phyloP scores from a whole-genome alignment of 805 yeast genomes.

The Wickerhamomyces ciferrii region DNA sequence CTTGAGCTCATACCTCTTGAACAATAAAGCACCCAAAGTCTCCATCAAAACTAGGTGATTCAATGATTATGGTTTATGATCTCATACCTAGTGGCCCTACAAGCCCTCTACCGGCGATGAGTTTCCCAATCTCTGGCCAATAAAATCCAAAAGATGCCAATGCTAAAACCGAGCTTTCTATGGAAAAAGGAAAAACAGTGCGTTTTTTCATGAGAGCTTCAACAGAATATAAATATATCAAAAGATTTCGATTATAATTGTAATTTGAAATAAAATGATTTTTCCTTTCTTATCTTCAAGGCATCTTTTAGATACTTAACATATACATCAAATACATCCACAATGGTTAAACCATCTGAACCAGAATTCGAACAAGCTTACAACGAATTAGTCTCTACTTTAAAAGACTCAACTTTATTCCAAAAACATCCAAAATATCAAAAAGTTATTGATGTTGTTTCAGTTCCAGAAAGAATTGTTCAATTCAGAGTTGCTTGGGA shows the following conservation, averaged over 20 bases:
- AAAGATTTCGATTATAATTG: neutral
- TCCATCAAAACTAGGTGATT: too few species aligned
- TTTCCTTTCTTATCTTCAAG: neutral
- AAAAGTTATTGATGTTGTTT: conserved; percentile 82
- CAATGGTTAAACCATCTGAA: conserved; percentile 82
- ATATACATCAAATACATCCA: conserved; percentile 7
- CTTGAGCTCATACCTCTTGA: too few species aligned
- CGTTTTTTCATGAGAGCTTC: neutral
- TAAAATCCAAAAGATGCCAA: conserved; percentile 1
- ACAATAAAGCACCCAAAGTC: too few species aligned
- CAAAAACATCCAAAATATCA: conserved; percentile 84
- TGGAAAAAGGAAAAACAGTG: neutral
- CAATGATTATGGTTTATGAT: too few species aligned
- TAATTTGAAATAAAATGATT: neutral
- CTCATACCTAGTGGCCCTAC: neutral
- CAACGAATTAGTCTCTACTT: conserved; percentile 84
- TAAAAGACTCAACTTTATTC: conserved; percentile 89
- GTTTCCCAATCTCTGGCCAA: conserved; percentile 7
- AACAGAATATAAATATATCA: neutral
- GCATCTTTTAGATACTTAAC: neutral
- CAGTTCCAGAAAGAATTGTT: conserved; percentile 92
- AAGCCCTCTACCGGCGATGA: neutral
- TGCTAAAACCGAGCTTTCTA: neutral
- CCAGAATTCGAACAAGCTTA: conserved; percentile 99
- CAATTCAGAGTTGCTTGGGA: conserved; percentile 99